Evolutionary conservation across 805 yeast genomes (phyloP), one percentile per base, ranked within the genome.

Genomic region (Pichia insulana): DNA sequence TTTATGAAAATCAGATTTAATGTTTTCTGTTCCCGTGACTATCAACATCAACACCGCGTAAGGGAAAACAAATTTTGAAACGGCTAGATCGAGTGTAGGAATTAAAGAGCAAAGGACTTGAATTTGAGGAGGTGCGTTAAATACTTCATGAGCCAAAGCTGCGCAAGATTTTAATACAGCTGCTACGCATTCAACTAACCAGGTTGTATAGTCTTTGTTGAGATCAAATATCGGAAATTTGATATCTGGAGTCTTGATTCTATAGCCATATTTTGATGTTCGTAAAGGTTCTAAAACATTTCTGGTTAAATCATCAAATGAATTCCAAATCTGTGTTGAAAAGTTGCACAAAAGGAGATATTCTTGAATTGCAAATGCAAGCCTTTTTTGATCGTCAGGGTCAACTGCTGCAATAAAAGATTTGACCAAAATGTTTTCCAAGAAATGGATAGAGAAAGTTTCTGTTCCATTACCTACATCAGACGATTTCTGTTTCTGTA

Each of bases 351-450:
- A 17, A 7, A 57, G 46, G 40, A 92, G 62, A 38, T 81, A 79
- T 48, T 87, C 92, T 58, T 92, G 99, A 75, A 92, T 85, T 0
- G 90, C 83, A 59, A 76, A 83, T 0, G 96, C 96, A 30, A 88
- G 70, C 55, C 82, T 84, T 44, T 84, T 69, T 58, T 92, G 98
- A 38, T 78, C 76, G 18, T 76, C 74, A 0, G 97, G 96, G 55
- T 88, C 88, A 28, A 82, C 83, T 2, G 96, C 82, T 0, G 96
- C 88, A 78, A 94, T 81, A 60, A 88, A 89, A 1, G 87, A 77
- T 28, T 85, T 87, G 8, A 89, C 82, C n/a, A 92, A 68, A 45
- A 76, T 69, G 42, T 74, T 71, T 46, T 84, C 80, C 28, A 89
- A 65, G 38, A 89, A 76, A 51, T 71, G 69, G 3, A 75, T 65